phyloP scores from a whole-genome alignment of 768 basidiomycete genomes.

The Phallus indusiatus region DNA sequence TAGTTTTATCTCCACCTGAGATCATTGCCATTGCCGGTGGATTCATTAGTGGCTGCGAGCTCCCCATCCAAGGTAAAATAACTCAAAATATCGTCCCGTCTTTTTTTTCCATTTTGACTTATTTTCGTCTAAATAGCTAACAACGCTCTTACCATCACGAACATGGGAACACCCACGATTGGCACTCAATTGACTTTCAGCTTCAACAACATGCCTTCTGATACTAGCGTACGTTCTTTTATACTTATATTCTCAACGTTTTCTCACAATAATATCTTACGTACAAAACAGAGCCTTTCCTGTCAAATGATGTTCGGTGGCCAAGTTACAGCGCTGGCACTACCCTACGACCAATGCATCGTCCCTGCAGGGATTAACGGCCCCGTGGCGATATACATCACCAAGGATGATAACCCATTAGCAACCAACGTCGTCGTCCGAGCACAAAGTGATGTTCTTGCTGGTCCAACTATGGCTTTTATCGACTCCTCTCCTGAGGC shows the following conservation, averaged over 20 bases:
- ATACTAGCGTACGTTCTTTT: not conserved
- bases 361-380: constrained; percentile 65
- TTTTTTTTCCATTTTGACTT: not conserved
- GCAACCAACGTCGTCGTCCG: constrained; percentile 52
- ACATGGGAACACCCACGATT: constrained; percentile 42
- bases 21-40: constrained; percentile 58
- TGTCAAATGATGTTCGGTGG: constrained; percentile 77
- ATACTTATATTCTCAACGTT: not conserved
- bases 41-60: constrained; percentile 62
- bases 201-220: constrained; percentile 35
- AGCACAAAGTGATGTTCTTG: constrained; percentile 40
- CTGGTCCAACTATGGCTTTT: constrained; percentile 64
- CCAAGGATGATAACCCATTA: constrained; percentile 51
- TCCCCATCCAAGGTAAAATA: constrained; percentile 45
- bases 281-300: constrained; percentile 35
- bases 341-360: constrained; percentile 51
- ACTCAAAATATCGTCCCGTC: not conserved
- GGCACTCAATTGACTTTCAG: constrained; percentile 59
- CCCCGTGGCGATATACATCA: constrained; percentile 65
- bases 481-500: constrained; percentile 49
- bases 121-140: constrained; percentile 33
- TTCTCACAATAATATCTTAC: not conserved
- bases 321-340: constrained; percentile 38
- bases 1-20: constrained; percentile 58
- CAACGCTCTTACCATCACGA: constrained; percentile 51